Percentiles rank a stretch among this genome's conserved stretches.
Evolutionary conservation across 768 basidiomycete genomes (phyloP).

Genomic region (Lactarius pseudohatsudake): DNA sequence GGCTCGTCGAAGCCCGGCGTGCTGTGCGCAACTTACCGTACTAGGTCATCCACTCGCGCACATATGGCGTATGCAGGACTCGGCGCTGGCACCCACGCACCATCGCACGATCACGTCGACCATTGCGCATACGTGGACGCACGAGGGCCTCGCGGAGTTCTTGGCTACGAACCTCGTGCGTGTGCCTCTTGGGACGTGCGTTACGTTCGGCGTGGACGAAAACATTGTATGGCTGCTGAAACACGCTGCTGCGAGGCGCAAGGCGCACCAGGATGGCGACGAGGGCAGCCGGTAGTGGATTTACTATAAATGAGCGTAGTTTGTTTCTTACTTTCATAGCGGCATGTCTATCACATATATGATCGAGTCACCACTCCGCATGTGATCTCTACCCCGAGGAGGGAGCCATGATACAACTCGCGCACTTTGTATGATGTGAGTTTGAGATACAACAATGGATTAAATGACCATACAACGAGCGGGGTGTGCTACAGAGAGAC

Average conservation of each 20-base stretch:
- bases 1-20: constrained; percentile 81
- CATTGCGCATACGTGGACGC: constrained; percentile 73
- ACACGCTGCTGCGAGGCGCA: constrained; percentile 58
- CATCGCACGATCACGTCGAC: constrained; percentile 81
- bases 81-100: constrained; percentile 38
- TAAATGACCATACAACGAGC: background rate
- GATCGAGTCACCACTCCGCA: background rate
- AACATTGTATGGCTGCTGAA: constrained; percentile 82
- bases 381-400: too few species aligned
- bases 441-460: background rate
- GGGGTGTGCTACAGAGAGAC: background rate
- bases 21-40: constrained; percentile 76
- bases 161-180: constrained; percentile 94
- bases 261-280: constrained; percentile 23
- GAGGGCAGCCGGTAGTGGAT: background rate
- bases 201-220: constrained; percentile 97
- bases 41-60: constrained; percentile 91
- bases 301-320: background rate
- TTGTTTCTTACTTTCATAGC: too few species aligned
- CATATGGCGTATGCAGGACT: constrained; percentile 71
- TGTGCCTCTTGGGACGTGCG: constrained; percentile 94
- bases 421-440: too few species aligned
- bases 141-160: constrained; percentile 83
- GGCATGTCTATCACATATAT: background rate
- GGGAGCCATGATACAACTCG: too few species aligned